Conservation (phyloP, 768 basidiomycete species). For the Leccinum broughii region DNA sequence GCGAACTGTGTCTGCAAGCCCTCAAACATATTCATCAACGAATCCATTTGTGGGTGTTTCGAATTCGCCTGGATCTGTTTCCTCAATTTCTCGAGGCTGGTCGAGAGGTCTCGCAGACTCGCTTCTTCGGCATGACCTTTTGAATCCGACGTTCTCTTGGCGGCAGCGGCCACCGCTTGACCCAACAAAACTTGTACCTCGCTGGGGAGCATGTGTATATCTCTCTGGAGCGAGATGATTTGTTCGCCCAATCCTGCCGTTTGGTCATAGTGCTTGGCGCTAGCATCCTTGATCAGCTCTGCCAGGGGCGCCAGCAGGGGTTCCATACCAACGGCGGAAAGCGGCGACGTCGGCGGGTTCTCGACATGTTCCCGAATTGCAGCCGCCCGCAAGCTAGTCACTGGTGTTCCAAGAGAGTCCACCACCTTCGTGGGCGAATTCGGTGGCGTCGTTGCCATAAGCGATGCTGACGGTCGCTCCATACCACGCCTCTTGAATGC, state of each 20-base stretch:
- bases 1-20: conserved; percentile 42
- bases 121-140: neutral
- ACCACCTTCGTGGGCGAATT: conserved; percentile 10
- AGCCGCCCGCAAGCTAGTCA: conserved; percentile 13
- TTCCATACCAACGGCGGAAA: conserved; percentile 9
- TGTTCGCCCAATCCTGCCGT: conserved; percentile 35
- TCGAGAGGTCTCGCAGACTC: conserved; percentile 9
- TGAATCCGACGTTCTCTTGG: conserved; percentile 3
- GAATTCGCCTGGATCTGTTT: conserved; percentile 12
- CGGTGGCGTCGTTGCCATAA: conserved; percentile 10
- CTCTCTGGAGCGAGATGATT: conserved; percentile 34
- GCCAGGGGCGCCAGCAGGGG: conserved; percentile 28
- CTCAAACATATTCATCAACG: conserved; percentile 37
- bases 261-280: conserved; percentile 37
- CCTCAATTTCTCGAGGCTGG: conserved; percentile 21
- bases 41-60: conserved; percentile 16
- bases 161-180: conserved; percentile 3
- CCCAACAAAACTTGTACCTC: conserved; percentile 26
- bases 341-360: conserved; percentile 13
- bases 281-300: conserved; percentile 37
- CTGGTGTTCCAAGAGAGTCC: neutral
- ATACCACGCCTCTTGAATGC: conserved; percentile 19
- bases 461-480: neutral
- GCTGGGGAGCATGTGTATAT: conserved; percentile 31
- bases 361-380: conserved; percentile 21